Evolutionary conservation across 345 rosid genomes (phyloP), one percentile per base, ranked within the genome.

Genomic region (Moricandia arvensis): DNA sequence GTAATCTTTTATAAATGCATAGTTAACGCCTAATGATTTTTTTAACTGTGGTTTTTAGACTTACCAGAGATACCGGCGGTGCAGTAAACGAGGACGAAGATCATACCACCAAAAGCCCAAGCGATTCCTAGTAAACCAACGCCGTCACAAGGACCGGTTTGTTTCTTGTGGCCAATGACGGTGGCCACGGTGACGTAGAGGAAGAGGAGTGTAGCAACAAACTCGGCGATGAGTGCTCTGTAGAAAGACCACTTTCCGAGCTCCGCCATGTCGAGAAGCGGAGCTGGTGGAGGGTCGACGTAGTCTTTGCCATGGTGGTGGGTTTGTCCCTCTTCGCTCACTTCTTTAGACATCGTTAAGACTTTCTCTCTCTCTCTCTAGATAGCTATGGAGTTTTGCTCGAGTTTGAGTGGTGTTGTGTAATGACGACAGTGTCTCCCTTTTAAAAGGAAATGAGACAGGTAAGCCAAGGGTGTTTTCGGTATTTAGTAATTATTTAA

Each of bases 211-310:
- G 98, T 93, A 75, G 98, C 98, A 3, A 93, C 67, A 74, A 93
- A 91, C 93, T 93, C 98, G 4, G 98, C 98, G 72, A 93, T 88
- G 80, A 93, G 86, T 54, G 98, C 97, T 67, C 98, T 85, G 88
- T 91, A 84, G 73, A 93, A 91, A 24, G 98, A 89, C 98, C 98
- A 93, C 27, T 82, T 85, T 80, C 77, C 81, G 77, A 93, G 60
- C 79, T 93, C 97, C 1, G 64, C 86, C 80, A 59, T 34, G 86
- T 87, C 97, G 6, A 91, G 2, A 21, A 93, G 74, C 0, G 93
- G 98, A 24, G 98, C 97, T 18, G 98, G 98, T 58, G 98, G 98
- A n/a, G 98, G 98, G 73, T 93, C 97, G 1, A 85, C 98, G 69
- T 93, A 93, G 80, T 93, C 97, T 84, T 88, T 93, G 0, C 87